phyloP scores from a whole-genome alignment of 345 rosid species.

The Pelargonium nanum region DNA sequence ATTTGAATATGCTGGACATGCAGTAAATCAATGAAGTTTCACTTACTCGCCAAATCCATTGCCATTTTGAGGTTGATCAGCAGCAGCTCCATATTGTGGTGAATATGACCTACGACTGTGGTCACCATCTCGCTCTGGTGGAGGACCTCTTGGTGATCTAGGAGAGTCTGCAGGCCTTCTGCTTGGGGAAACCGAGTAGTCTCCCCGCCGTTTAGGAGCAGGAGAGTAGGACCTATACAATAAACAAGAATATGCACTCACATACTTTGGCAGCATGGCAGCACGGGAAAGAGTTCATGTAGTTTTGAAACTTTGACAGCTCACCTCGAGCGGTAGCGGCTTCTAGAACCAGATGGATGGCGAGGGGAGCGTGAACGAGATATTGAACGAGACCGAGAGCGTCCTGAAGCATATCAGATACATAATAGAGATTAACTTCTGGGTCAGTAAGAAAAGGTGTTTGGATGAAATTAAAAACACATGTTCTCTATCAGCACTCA shows the following conservation, averaged over 20 bases:
- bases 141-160: conserved; percentile 67
- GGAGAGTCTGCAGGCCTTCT: conserved; percentile 56
- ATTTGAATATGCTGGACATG: not conserved
- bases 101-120: conserved; percentile 49
- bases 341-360: conserved; percentile 56
- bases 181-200: conserved; percentile 63
- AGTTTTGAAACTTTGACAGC: conserved; percentile 4
- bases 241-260: conserved; percentile 1
- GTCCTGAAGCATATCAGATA: conserved; percentile 36
- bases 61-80: conserved; percentile 26
- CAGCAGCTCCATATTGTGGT: conserved; percentile 40
- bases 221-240: conserved; percentile 75
- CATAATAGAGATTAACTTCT: no score
- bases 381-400: conserved; percentile 67
- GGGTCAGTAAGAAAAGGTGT: no score
- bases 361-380: conserved; percentile 70
- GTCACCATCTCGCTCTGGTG: conserved; percentile 46
- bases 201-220: conserved; percentile 41
- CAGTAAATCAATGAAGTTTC: conserved; percentile 2
- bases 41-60: conserved; percentile 49
- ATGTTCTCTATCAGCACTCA: no score
- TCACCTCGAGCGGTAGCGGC: conserved; percentile 80
- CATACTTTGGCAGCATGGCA: not conserved
- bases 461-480: no score
- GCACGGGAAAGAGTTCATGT: not conserved